phyloP scores from a whole-genome alignment of 352 stramenopile genomes.

The Globisporangium radiosum region DNA sequence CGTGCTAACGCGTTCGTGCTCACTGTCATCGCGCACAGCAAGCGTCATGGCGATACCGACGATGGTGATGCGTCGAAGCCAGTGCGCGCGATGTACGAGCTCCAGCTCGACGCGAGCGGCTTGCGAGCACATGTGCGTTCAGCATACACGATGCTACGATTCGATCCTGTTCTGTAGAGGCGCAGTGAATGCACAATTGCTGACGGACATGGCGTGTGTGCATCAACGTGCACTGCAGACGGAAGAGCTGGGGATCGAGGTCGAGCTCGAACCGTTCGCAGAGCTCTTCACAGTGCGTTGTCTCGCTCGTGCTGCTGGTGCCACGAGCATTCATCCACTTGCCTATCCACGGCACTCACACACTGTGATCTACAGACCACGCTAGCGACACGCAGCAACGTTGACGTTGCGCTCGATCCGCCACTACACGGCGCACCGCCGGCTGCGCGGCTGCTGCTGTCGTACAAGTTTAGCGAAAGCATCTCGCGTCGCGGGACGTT shows the following conservation, averaged over 20 bases:
- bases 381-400: constrained; percentile 26
- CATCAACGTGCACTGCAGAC: constrained; percentile 20
- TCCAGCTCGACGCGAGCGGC: constrained; percentile 12
- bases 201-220: background rate
- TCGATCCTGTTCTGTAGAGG: too few relatives aligned
- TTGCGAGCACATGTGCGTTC: constrained; percentile 4
- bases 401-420: constrained; percentile 27
- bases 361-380: constrained; percentile 20
- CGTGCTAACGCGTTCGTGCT: constrained; percentile 18
- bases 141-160: too few relatives aligned
- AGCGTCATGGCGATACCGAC: too few relatives aligned
- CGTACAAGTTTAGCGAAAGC: constrained; percentile 56
- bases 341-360: background rate
- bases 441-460: constrained; percentile 30
- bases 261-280: constrained; percentile 24
- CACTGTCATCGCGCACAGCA: constrained; percentile 20
- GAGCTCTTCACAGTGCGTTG: constrained; percentile 27
- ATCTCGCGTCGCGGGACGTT: constrained; percentile 50
- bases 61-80: background rate
- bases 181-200: background rate
- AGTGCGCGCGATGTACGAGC: constrained; percentile 27
- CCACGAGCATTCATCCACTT: too few relatives aligned
- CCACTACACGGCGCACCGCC: constrained; percentile 4
- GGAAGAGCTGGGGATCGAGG: constrained; percentile 53
- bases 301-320: background rate